phyloP scores from a whole-genome alignment of 176 grass and related monocot genomes.

The Carex pumila region DNA sequence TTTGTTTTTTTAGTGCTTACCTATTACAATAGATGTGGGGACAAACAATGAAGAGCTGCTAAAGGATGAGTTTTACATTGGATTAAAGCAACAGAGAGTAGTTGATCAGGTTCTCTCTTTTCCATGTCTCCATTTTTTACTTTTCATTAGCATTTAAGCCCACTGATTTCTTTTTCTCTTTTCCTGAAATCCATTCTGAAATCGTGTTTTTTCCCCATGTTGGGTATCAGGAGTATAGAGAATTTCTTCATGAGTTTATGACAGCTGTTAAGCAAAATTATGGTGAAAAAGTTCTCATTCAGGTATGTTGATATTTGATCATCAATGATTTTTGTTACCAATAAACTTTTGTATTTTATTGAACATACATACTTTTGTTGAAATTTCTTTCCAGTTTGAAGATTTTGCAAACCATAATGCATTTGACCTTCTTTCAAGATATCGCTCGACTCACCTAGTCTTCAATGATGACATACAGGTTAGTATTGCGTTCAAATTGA shows the following conservation, averaged over 20 bases:
- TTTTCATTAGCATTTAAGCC: not conserved
- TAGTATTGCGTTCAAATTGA: not conserved
- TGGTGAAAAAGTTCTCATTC: constrained; percentile 83
- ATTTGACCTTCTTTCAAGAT: constrained; percentile 82
- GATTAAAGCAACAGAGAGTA: constrained; percentile 61
- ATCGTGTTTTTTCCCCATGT: constrained; percentile 7
- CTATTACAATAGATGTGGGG: constrained; percentile 90
- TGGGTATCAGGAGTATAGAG: constrained; percentile 55
- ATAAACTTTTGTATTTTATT: not conserved
- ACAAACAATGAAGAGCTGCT: constrained; percentile 84
- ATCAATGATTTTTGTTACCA: not conserved
- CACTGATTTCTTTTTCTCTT: not conserved
- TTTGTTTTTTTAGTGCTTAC: constrained; percentile 43
- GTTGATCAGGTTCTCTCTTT: constrained; percentile 52
- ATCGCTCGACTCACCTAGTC: constrained; percentile 68
- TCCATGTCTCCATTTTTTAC: not conserved
- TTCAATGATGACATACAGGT: constrained; percentile 99
- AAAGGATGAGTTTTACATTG: constrained; percentile 92
- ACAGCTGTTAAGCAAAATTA: constrained; percentile 79
- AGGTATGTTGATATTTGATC: constrained; percentile 31
- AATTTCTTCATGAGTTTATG: constrained; percentile 84
- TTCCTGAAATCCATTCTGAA: not conserved
- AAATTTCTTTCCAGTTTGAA: constrained; percentile 49
- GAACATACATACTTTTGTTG: not conserved
- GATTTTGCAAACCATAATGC: constrained; percentile 94